A percentile compares a stretch with the other conserved stretches of the same genome.
Conservation (phyloP, 805 yeast species). For the Monosporozyma solicola region DNA sequence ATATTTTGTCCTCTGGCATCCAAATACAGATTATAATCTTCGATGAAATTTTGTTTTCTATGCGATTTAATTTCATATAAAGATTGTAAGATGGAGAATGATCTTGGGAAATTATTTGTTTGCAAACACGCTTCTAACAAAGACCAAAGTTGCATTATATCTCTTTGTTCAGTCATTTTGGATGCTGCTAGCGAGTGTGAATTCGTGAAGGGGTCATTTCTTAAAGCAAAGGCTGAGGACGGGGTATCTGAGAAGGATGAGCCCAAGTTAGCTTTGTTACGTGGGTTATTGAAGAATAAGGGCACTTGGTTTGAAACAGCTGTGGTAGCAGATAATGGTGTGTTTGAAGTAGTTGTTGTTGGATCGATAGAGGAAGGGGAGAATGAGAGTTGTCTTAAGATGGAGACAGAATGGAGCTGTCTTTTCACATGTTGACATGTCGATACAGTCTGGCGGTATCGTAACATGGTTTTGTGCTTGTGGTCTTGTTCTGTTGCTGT, state of each 20-base stretch:
- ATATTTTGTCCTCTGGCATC: constrained; percentile 11
- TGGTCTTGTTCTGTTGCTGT: not conserved
- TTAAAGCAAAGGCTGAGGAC: constrained; percentile 7
- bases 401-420: not conserved
- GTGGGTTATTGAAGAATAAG: not conserved
- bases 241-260: not conserved
- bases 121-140: constrained; percentile 69
- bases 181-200: constrained; percentile 14
- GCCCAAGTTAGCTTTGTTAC: constrained; percentile 3
- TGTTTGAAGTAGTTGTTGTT: not conserved
- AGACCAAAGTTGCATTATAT: constrained; percentile 54
- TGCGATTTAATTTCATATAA: constrained; percentile 41
- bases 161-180: constrained; percentile 10
- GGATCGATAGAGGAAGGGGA: not conserved
- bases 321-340: not conserved
- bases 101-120: constrained; percentile 57
- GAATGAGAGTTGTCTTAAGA: not conserved
- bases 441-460: not conserved
- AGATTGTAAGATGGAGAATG: constrained; percentile 56
- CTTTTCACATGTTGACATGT: not conserved
- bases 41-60: constrained; percentile 40
- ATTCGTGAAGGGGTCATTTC: constrained; percentile 19
- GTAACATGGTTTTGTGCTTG: not conserved
- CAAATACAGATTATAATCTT: constrained; percentile 62
- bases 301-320: not conserved